Evolutionary conservation across 2,329 filamentous ascomycete genomes (phyloP), one percentile per base, ranked within the genome.

Genomic region (Davidsoniella australis): DNA sequence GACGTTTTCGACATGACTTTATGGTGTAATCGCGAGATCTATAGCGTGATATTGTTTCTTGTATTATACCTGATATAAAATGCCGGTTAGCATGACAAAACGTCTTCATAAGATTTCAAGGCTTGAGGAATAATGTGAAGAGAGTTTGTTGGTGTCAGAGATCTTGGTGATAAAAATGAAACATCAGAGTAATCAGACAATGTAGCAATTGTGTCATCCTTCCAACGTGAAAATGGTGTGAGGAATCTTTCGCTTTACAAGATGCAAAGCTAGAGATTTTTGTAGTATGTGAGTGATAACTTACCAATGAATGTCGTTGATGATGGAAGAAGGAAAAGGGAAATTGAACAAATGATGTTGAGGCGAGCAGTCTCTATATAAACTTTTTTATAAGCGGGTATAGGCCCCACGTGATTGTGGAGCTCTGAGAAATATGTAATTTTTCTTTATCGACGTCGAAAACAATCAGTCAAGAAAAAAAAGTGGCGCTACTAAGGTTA

Each of bases 111-210:
- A n/a, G 44, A 38, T 46, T 33, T 33, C 29, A 33, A 20, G 26
- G 14, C 38, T 46, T 4, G 9, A 46, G 26, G 16, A 26, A 43
- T n/a, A 36, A n/a, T 20, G 17, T 43, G 29, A 45, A 46, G 16
- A 39, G 18, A 42, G 26, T 33, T 41, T 36, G 43, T 45, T 45
- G 47, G 18, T 73, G n/a, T 80, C 76, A 80, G 76, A 80, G 75
- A 80, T 80, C 76, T 80, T 80, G 76, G 76, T 80, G 73, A 77
- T 76, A 72, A 74, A 71, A 46, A 67, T 61, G 63, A 64, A 64
- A 70, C 67, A 74, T 75, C 73, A 76, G 64, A 62, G 63, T 64
- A 37, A 64, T 74, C 70, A 73, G 70, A 66, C 73, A 73, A 73
- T 72, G 73, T 69, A 73, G 74, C 49, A 51, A 71, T 72, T 62